Evolutionary conservation across 495 filamentous ascomycete species (phyloP).

Genomic region (Aspergillus ostianus): DNA sequence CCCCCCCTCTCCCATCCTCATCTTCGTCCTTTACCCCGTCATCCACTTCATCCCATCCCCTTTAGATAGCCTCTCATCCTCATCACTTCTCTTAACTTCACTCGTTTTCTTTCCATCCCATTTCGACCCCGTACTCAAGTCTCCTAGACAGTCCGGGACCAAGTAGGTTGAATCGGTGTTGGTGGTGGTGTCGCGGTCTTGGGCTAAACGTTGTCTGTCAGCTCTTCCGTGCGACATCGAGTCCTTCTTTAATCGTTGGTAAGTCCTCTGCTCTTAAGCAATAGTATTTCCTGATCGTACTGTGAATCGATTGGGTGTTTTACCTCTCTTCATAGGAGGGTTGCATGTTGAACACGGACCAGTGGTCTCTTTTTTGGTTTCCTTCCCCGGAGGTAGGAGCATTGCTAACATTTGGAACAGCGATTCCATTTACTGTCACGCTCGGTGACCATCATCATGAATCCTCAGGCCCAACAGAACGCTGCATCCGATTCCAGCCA

Average conservation of each 20-base stretch:
- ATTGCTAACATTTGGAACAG: neutral
- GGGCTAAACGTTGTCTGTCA: neutral
- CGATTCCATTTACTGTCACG: neutral
- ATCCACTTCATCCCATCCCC: slow-evolving; percentile 25
- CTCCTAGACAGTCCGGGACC: neutral
- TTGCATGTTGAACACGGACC: neutral
- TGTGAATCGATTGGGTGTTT: neutral
- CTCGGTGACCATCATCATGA: slow-evolving; percentile 29
- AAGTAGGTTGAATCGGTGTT: neutral
- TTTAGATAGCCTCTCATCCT: slow-evolving; percentile 1
- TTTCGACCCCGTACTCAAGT: neutral
- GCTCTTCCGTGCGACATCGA: neutral
- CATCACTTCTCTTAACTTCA: slow-evolving; percentile 1
- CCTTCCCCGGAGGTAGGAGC: neutral
- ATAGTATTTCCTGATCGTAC: neutral
- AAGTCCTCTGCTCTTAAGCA: neutral
- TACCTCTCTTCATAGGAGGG: neutral
- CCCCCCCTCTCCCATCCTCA: slow-evolving; percentile 10
- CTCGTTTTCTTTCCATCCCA: neutral
- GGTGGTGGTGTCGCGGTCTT: neutral
- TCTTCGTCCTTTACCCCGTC: slow-evolving; percentile 14
- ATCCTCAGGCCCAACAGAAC: slow-evolving; percentile 10
- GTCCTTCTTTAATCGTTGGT: neutral
- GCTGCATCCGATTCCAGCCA: slow-evolving; percentile 37
- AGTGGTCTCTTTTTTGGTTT: neutral